Percentiles rank a stretch among this genome's conserved stretches.
These are phyloP conservation scores for Corchorus capsularis DNA, from an alignment of 345 rosid species.

Conservation along the genomic window DNA sequence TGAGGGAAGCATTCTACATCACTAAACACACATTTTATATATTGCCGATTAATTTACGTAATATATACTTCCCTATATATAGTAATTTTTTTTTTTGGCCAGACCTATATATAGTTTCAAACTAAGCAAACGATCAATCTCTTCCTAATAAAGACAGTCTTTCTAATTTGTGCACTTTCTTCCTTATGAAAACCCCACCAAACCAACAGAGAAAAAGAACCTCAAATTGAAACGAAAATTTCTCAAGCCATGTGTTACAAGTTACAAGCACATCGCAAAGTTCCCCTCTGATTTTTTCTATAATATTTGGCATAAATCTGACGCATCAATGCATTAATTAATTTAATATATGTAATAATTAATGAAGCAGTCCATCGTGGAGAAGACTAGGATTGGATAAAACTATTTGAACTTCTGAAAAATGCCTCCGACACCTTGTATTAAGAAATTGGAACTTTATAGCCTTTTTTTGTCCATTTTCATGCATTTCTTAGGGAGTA, in stretches of 20 bases:
- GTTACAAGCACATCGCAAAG: not conserved
- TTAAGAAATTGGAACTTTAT: not conserved
- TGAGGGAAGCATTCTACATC: no score
- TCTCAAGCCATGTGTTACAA: no score
- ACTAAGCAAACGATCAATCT: not conserved
- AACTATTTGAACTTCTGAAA: not conserved
- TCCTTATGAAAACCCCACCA: not conserved
- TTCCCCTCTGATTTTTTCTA: not conserved
- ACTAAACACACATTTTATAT: no score
- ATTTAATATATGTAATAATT: no score
- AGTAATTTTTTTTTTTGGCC: no score
- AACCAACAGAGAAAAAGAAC: not conserved
- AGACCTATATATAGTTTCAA: no score
- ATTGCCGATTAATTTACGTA: no score
- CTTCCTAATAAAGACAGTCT: not conserved
- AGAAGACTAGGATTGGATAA: constrained; percentile 7
- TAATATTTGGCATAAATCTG: not conserved
- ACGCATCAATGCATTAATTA: not conserved
- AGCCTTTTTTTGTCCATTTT: not conserved
- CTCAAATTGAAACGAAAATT: no score
- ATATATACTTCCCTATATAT: no score
- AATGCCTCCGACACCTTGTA: not conserved
- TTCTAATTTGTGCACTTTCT: not conserved
- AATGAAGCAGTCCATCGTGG: not conserved
- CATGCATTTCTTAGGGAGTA: not conserved